These are phyloP conservation scores for Cladophialophora immunda DNA, from an alignment of 2,329 filamentous ascomycete genomes.

Conservation along the genomic window DNA sequence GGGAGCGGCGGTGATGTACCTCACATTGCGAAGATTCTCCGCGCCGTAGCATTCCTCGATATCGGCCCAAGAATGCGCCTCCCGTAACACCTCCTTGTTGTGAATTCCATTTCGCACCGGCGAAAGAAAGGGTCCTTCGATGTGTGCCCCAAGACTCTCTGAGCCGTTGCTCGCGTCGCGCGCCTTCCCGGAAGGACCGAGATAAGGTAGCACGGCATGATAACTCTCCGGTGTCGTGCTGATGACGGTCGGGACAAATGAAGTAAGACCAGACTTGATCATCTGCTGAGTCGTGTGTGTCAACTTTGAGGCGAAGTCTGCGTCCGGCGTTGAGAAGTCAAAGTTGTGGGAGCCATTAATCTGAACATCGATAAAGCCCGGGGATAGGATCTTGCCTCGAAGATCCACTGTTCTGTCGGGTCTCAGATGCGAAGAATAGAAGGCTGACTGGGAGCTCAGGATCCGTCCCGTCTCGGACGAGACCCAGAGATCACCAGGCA, in stretches of 20 bases:
- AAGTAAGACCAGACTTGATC: slow-evolving; percentile 82
- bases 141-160: slow-evolving; percentile 88
- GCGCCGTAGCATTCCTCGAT: slow-evolving; percentile 66
- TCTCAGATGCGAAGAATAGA: slow-evolving; percentile 56
- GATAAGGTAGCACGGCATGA: slow-evolving; percentile 74
- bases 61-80: slow-evolving; percentile 68
- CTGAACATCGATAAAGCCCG: slow-evolving; percentile 89
- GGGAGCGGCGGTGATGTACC: slow-evolving; percentile 86
- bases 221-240: slow-evolving; percentile 85
- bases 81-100: slow-evolving; percentile 74
- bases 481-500: slow-evolving; percentile 87
- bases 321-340: slow-evolving; percentile 80
- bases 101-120: slow-evolving; percentile 88
- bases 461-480: slow-evolving; percentile 83
- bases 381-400: slow-evolving; percentile 80
- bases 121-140: slow-evolving; percentile 88
- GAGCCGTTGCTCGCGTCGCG: slow-evolving; percentile 73
- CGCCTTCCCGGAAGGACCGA: slow-evolving; percentile 73
- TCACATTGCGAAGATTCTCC: slow-evolving; percentile 72
- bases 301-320: slow-evolving; percentile 76
- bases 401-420: slow-evolving; percentile 82
- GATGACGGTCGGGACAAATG: slow-evolving; percentile 84
- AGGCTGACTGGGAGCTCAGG: slow-evolving; percentile 71
- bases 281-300: slow-evolving; percentile 75
- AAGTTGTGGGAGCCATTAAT: slow-evolving; percentile 93